Base-by-base conservation (phyloP, 2,329 filamentous ascomycete species). In the Botryotinia narcissicola region DNA sequence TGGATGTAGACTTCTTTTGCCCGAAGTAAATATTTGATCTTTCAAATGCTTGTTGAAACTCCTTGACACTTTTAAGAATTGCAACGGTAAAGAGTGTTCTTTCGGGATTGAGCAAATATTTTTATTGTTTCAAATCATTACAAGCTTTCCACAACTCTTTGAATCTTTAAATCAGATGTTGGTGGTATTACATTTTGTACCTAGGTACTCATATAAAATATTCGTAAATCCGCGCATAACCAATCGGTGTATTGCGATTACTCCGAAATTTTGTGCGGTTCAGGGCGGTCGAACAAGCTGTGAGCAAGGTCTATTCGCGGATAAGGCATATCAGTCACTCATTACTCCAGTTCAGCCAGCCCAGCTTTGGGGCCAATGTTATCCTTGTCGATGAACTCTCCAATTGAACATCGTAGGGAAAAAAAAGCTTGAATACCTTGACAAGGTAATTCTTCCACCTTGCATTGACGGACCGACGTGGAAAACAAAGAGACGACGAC, bases 221-320 rank as follows among this genome's bases (percentile, higher is more conserved):
- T 69, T 72, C 48, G 48, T 57, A 48, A 44, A 35, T 54, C 40
- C 35, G 7, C 20, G n/a, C 29, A 42, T 5, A 40, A 51, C 71
- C 71, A 73, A 73, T 73, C 71, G 71, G 71, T 60, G 20, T 69
- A 37, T 51, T 20, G 25, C 42, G 51, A 72, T 72, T 69, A 72
- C 51, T 51, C 63, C 63, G 63, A 60, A 29, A n/a, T 54, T 54
- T 51, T 54, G 48, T 7, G 25, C 14, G 48, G 35, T 60, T 20
- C 29, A 44, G 35, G 42, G 40, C 29, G 40, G 51, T 57, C 51
- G 51, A 57, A 57, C n/a, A 57, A 57, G 51, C n/a, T 57, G 51
- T 57, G 51, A 57, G n/a, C n/a, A 57, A 57, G 51, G 37, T 16
- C 25, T 63, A 1, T 29, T 42, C 37, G 42, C 48, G 62, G 70